Evolutionary conservation across 2,329 filamentous ascomycete genomes (phyloP).

Genomic region (Fusarium phyllophilum): DNA sequence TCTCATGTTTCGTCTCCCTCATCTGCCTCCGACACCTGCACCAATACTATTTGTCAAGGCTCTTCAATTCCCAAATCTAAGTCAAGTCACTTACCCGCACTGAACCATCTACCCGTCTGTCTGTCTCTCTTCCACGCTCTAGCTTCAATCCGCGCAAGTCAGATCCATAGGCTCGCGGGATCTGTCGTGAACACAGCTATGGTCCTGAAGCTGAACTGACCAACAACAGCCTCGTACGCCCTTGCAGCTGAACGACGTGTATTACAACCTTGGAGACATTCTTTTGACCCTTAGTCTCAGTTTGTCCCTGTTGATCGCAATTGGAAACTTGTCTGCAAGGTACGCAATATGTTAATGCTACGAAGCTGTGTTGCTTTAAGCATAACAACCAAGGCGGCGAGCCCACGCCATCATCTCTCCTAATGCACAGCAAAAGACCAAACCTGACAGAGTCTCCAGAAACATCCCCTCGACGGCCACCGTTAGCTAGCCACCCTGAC

Average conservation of each 20-base stretch:
- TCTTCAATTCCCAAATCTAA: conserved; percentile 44
- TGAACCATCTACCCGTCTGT: conserved; percentile 35
- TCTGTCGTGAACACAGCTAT: conserved; percentile 18
- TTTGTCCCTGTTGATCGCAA: conserved; percentile 26
- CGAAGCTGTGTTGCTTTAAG: conserved; percentile 2
- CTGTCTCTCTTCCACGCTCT: conserved; percentile 36
- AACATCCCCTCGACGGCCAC: conserved; percentile 12
- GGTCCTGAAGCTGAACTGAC: conserved; percentile 34
- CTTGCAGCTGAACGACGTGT: conserved; percentile 31
- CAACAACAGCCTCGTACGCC: conserved; percentile 33
- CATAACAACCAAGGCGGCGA: conserved; percentile 13
- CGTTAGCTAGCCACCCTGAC: conserved; percentile 35
- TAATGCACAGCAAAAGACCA: background rate
- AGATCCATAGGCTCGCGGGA: conserved; percentile 13
- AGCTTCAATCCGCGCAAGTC: conserved; percentile 13
- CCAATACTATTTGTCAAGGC: conserved; percentile 42
- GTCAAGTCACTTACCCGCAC: conserved; percentile 38
- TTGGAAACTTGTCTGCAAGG: conserved; percentile 20
- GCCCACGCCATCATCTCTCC: background rate
- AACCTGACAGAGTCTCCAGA: conserved; percentile 28
- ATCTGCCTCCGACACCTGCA: conserved; percentile 39
- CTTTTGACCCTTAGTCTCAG: conserved; percentile 33
- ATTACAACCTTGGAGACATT: conserved; percentile 22
- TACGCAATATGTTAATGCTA: conserved; percentile 24
- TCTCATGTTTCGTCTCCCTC: conserved; percentile 43